A percentile compares a stretch with the other conserved stretches of the same genome.
These are phyloP conservation scores for Dactylis glomerata DNA, from an alignment of 176 grass and related monocot genomes.

Conservation along the genomic window DNA sequence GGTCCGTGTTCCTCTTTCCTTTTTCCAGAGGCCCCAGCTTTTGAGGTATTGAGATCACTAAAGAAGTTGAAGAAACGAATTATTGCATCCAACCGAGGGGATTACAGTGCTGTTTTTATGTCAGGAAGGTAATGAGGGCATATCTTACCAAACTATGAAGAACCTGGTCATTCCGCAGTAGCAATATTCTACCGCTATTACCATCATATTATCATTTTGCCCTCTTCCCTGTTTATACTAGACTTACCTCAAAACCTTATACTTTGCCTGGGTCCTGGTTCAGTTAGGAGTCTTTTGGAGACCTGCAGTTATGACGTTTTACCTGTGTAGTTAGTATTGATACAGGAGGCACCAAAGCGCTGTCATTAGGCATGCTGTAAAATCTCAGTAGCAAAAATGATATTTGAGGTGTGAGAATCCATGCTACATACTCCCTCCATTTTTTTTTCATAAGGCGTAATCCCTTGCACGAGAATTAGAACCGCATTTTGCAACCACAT, in stretches of 20 bases:
- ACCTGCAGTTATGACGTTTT: background rate
- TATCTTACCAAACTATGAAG: background rate
- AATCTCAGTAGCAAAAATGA: background rate
- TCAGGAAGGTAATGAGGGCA: constrained; percentile 77
- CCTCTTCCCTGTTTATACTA: background rate
- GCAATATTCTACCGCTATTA: background rate
- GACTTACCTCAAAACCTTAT: background rate
- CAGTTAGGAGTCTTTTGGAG: background rate
- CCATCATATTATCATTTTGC: background rate
- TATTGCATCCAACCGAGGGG: constrained; percentile 62
- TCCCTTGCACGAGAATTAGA: background rate
- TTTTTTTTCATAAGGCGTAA: no score
- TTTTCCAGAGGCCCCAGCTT: constrained; percentile 81
- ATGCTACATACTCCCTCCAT: background rate
- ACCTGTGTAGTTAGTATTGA: background rate
- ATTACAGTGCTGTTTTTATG: constrained; percentile 93
- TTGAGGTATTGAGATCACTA: constrained; percentile 87
- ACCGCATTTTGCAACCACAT: background rate
- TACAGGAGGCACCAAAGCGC: background rate
- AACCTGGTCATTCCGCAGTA: background rate
- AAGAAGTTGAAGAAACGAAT: constrained; percentile 91
- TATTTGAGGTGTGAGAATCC: background rate
- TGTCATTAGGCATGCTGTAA: background rate
- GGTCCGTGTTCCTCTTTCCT: background rate
- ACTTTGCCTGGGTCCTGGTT: background rate